Evolutionary conservation across 2,329 filamentous ascomycete genomes (phyloP), one percentile per base, ranked within the genome.

Genomic region (Claviceps sp.): DNA sequence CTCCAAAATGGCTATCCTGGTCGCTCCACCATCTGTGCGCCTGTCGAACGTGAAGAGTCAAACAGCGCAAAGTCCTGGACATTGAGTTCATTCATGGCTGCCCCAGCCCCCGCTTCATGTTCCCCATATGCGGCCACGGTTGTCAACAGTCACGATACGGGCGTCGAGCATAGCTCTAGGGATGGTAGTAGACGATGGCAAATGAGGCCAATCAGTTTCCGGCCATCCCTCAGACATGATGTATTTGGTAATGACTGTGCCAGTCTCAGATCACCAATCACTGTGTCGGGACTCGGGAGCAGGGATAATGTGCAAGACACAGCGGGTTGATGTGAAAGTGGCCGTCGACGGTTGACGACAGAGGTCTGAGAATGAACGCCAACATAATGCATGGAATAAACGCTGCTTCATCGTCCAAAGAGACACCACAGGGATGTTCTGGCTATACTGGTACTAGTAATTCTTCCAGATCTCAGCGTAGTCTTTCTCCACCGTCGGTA

Each of bases 41-140:
- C 47, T 64, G 54, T 7, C 64, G 73, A 0, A 85, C 0, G 86
- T 89, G 62, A 90, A 88, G 2, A 90, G 67, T 91, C 86, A 60
- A 60, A 91, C 59, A 90, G 86, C 1, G 86, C 85, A 65, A 86
- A 86, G 0, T 83, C 86, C 62, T 90, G 86, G 62, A 90, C 86
- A 58, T 90, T 85, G 13, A 90, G 69, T 0, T 86, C 86, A 59
- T 89, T 84, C 65, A 89, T 79, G 17, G 85, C 74, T 0, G 88
- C 82, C 85, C 26, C 26, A 29, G 7, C 26, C 26, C 26, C 26
- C 26, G 26, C 26, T 29, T 29, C 26, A 29, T 29, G 26, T 29
- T 29, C 26, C 26, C 26, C 26, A 29, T 11, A 8, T 29, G 26
- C 85, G 90, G 42, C 85, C 75, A 56, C 75, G 70, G 51, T 79